Evolutionary conservation across 805 yeast genomes (phyloP), one percentile per base, ranked within the genome.

Genomic region (Debaryomyces tyrocola): DNA sequence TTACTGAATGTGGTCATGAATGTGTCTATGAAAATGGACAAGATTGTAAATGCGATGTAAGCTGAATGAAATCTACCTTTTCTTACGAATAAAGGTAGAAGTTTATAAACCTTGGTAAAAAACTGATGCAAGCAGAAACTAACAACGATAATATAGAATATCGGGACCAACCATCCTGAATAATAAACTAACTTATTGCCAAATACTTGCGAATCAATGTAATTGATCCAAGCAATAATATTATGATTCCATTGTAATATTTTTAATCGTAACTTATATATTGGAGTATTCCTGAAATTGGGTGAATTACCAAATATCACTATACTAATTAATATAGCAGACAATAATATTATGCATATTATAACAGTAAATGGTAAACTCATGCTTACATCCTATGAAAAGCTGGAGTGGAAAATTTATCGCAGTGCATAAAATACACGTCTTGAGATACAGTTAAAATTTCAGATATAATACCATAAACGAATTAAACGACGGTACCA

Each of bases 251-350:
- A 43, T 12, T 20, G 27, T 1, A 56, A 37, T 11, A 56, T 17
- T 9, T 15, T 15, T 15, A 33, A n/a, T 29, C 67, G 55, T 17
- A 57, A 36, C 20, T 44, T 55, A 33, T 69, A 67, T 14, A 77
- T 40, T 5, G 55, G 41, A 0, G 80, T 67, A 33, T 66, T 64
- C 38, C 74, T 53, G 27, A 63, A 59, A 4, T 58, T 52, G 2
- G 83, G 83, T 20, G 74, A 63, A 52, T 79, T 79, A 0, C 83
- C 83, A 53, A 79, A 76, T 10, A 79, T 57, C 5, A 73, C 51
- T 0, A 75, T 41, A n/a, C 61, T 50, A 7, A 69, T 50, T 4
- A 64, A 28, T 10, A 48, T 24, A 3, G 53, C 39, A 11, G 52
- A 51, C 20, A 52, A 17, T 12, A 50, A 20, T 17, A 47, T 36